Evolutionary conservation across 2,329 filamentous ascomycete genomes (phyloP), one percentile per base, ranked within the genome.

Genomic region (Dactylellina parvicollis): DNA sequence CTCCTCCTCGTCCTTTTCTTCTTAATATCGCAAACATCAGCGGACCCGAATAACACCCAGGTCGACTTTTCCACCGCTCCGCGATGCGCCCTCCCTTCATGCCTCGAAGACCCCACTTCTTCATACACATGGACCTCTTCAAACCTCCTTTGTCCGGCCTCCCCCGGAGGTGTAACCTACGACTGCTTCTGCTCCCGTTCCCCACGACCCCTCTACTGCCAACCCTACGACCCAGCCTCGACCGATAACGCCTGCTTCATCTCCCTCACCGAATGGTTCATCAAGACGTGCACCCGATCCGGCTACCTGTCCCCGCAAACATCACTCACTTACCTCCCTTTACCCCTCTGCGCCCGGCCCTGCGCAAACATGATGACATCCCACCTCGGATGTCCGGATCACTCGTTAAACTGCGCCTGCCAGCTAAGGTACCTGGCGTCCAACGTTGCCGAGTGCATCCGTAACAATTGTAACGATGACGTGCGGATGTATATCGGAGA

Each of bases 41-140:
- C 55, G 14, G 36, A 46, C 28, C 12, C 36, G 12, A 60, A 60
- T 34, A 46, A 44, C 20, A 47, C 54, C 18, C 14, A 14, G 8
- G 42, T 69, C 20, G 64, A 69, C 64, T 61, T 69, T 36, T 69
- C 64, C 46, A 49, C 55, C 20, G 18, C 20, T 14, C 64, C 64
- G 12, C 12, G 10, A 12, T 69, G 64, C 28, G 38, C 64, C 26
- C 28, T n/a, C 14, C n/a, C 24, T 1, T 30, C 49, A n/a, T 69
- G 64, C n/a, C 47, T 67, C 20, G 26, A 54, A 26, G 24, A 42
- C 16, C 0, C 24, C 14, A 9, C 32, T 18, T 59, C 62, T 0
- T 42, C 50, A 16, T 67, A 67, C 24, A 42, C 22, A 14, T 67
- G 62, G 62, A 56, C 36, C 9, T 22, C 40, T 7, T 34, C 38